phyloP scores from a whole-genome alignment of 345 rosid genomes.

The Heritiera fomes region DNA sequence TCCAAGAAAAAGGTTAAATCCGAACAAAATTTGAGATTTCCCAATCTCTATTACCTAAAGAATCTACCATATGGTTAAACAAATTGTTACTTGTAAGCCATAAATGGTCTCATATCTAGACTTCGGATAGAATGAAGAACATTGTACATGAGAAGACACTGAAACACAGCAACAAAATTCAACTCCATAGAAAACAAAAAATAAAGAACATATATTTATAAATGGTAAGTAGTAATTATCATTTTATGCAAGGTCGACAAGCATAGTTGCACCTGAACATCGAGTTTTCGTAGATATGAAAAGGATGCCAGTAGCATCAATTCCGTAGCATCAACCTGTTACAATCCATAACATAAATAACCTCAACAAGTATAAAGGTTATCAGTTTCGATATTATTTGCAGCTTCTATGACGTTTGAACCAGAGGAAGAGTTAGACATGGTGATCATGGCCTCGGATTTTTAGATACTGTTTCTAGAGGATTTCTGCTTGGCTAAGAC shows the following conservation, averaged over 20 bases:
- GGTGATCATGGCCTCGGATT: background rate
- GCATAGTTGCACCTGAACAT: background rate
- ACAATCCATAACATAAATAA: conserved; percentile 17
- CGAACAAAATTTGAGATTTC: too few species aligned
- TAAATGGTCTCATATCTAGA: background rate
- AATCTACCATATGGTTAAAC: background rate
- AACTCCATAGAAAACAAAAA: too few species aligned
- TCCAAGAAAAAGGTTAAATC: too few species aligned
- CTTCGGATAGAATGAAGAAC: background rate
- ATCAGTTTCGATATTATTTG: conserved; percentile 32
- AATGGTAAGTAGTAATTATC: background rate
- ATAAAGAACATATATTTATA: background rate
- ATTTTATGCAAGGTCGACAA: background rate
- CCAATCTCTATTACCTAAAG: too few species aligned
- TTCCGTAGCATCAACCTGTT: conserved; percentile 22
- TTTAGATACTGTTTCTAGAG: conserved; percentile 13
- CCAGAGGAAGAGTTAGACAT: conserved; percentile 12
- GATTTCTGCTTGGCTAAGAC: conserved; percentile 28
- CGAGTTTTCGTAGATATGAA: background rate
- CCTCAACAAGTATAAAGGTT: conserved; percentile 27
- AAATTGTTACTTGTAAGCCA: background rate
- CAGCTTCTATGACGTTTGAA: conserved; percentile 24
- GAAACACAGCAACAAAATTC: background rate
- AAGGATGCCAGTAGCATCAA: conserved; percentile 11
- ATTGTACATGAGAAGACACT: background rate